Base-by-base conservation (phyloP, 75 land plant species). In the Pinus taeda region DNA sequence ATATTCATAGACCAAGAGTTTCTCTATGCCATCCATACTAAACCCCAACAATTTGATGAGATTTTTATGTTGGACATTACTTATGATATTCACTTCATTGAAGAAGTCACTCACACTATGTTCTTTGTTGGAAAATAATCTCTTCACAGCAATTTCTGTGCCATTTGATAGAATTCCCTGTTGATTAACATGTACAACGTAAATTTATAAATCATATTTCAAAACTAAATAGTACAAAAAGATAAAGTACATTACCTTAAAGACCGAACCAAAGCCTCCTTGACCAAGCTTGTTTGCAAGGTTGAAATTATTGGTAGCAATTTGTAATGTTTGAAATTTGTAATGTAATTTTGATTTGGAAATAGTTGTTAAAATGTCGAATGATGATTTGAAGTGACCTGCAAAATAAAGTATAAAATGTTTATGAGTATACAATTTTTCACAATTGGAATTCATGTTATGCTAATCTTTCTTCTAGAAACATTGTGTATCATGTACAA, bases 241-340 rank as follows among this genome's bases (percentile, higher is more conserved):
- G 42, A 39, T 13, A 36, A 76, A 45, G 45, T 59, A 26, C 9
- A 26, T 80, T 18, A 83, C 90, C 79, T 85, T 88, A 60, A 79
- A 84, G 21, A 87, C 91, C 17, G 69, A 77, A 1, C 87, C 90
- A 49, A 78, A 89, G 2, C 87, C 90, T 58, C 91, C 91, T 79
- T 87, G 86, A 12, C 90, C 89, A 29, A 89, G 61, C 69, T 82
- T 88, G 60, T 87, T 87, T 37, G 71, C 80, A 18, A 55, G 72
- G 42, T 74, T 72, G 73, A 88, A 88, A 53, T 82, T 79, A 56
- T 78, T 80, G 6, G 90, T 88, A 14, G 85, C 88, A 15, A 57
- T 69, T 74, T 45, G 53, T 45, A 45, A 6, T 6, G 53, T 45
- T 45, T 45, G 53, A 45, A 6, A 45, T 45, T 6, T 45, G 53